Conservation (phyloP, 2,329 filamentous ascomycete species). For the Byssoonygena ceratinophila region DNA sequence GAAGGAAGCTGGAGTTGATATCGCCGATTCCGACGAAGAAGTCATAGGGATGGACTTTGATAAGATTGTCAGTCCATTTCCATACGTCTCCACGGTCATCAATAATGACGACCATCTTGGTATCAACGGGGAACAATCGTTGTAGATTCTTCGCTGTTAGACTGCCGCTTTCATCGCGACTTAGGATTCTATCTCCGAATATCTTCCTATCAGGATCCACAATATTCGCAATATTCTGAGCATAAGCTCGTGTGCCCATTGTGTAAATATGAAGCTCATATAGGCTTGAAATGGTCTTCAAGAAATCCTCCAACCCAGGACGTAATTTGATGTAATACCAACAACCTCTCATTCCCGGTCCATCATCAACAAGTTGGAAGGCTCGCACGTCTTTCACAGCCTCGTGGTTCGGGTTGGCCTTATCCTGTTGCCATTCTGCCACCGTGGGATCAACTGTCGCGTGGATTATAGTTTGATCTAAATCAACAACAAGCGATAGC, state of each 20-base stretch:
- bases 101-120: constrained; percentile 98
- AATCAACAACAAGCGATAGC: constrained; percentile 85
- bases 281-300: constrained; percentile 63
- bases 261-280: constrained; percentile 98
- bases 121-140: constrained; percentile 87
- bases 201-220: constrained; percentile 82
- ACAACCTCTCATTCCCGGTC: constrained; percentile 61
- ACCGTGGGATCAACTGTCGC: constrained; percentile 95
- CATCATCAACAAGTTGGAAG: constrained; percentile 84
- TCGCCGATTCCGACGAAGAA: constrained; percentile 98
- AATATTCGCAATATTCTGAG: constrained; percentile 79
- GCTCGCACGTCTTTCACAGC: constrained; percentile 78
- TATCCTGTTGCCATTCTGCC: constrained; percentile 86
- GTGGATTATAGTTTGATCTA: constrained; percentile 97
- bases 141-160: constrained; percentile 83
- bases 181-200: constrained; percentile 90
- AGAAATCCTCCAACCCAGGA: constrained; percentile 70
- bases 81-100: constrained; percentile 95
- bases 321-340: constrained; percentile 99
- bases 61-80: constrained; percentile 83
- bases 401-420: constrained; percentile 77
- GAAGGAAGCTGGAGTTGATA: constrained; percentile 95
- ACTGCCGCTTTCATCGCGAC: constrained; percentile 91
- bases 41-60: constrained; percentile 91
- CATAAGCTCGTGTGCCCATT: constrained; percentile 97